Conservation (phyloP, 106 monocot species). For the Platanthera zijinensis region DNA sequence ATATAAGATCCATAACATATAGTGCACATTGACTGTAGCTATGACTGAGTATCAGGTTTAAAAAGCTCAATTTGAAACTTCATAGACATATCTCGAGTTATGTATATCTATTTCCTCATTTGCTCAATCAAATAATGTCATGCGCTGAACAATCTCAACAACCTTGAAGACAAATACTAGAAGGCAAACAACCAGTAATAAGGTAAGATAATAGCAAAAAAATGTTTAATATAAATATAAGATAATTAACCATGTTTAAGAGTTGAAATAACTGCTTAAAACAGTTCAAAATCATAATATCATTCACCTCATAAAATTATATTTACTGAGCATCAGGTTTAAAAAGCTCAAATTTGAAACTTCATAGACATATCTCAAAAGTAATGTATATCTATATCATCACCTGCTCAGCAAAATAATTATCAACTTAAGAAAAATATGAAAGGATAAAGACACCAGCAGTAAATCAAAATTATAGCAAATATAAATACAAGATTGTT, state of each 20-base stretch:
- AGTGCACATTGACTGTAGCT: background rate
- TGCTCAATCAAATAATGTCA: too few species aligned
- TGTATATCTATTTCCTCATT: background rate
- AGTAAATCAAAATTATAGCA: background rate
- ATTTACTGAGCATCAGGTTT: background rate
- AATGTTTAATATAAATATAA: too few species aligned
- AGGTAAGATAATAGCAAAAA: too few species aligned
- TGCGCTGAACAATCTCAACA: too few species aligned
- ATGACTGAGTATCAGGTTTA: constrained; percentile 8
- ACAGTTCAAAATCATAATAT: too few species aligned
- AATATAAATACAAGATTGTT: too few species aligned
- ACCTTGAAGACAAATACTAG: too few species aligned
- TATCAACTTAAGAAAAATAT: background rate
- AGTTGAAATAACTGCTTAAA: too few species aligned
- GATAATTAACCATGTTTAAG: too few species aligned
- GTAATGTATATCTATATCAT: background rate
- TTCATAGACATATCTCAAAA: background rate
- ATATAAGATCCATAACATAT: too few species aligned
- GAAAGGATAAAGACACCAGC: background rate
- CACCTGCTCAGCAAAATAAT: background rate
- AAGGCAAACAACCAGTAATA: too few species aligned
- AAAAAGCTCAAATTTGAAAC: constrained; percentile 6
- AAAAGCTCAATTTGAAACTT: constrained; percentile 5
- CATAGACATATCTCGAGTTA: background rate
- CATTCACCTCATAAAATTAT: too few species aligned